Evolutionary conservation across 345 rosid genomes (phyloP), one percentile per base, ranked within the genome.

Genomic region (Citrus maxima): DNA sequence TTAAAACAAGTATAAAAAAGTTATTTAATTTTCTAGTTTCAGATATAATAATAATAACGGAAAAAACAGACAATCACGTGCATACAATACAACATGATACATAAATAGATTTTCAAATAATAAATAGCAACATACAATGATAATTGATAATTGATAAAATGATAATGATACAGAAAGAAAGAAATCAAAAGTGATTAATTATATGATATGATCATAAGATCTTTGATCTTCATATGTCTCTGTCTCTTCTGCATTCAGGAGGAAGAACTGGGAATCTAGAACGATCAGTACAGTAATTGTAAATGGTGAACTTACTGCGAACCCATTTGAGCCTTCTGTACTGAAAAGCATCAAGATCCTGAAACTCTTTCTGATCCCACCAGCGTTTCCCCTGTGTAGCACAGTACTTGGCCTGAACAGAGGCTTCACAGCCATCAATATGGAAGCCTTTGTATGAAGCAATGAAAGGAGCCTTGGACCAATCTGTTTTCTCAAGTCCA

Each of bases 401-500:
- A 7, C 98, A 94, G 86, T 82, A 94, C 81, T 88, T 91, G 62
- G 91, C 89, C 35, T 90, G 70, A 59, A 90, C 90, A 0, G 90
- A 90, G 19, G 89, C 88, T 62, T 91, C 93, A 3, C 91, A 90
- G 1, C 95, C 95, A 22, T 91, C 92, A 0, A 90, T 30, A 79
- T 90, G 91, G 83, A 92, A 92, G 6, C 92, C 82, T 75, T 72
- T 81, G 85, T 90, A 90, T 0, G 91, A 55, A 1, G 91, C 98
- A 9, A 87, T 80, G 73, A 93, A 94, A 0, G 97, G 98, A 3
- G 95, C 96, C 49, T 90, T 93, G 66, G 84, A 86, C 98, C 96
- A 94, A 84, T 93, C 90, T 0, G 97, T 93, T 79, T 94, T 92
- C 86, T 91, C 97, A 0, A 94, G 86, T 9, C 98, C 98, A 22